phyloP scores from a whole-genome alignment of 2,329 filamentous ascomycete genomes.

The Cercospora beticola region DNA sequence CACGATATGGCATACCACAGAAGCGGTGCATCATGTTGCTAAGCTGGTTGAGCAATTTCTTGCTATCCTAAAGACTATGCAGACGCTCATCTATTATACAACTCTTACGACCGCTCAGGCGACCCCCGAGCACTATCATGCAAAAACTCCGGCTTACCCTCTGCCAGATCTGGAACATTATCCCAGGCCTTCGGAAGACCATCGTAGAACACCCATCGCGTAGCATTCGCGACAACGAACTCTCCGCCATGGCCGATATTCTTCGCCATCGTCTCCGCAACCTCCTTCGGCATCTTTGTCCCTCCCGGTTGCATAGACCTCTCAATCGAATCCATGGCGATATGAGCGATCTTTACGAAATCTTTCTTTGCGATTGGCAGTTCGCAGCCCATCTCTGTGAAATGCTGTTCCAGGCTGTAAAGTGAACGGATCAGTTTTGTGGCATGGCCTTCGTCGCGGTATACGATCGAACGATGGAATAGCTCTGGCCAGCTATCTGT shows the following conservation, averaged over 20 bases:
- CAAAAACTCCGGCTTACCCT: not conserved
- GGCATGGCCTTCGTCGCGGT: conserved; percentile 10
- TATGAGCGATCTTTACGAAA: conserved; percentile 1
- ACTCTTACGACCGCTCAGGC: not conserved
- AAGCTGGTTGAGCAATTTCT: not conserved
- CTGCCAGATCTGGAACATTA: conserved; percentile 1
- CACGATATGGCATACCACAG: not conserved
- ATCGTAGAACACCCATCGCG: conserved; percentile 12
- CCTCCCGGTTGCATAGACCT: conserved; percentile 4
- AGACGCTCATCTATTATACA: not conserved
- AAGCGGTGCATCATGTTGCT: not conserved
- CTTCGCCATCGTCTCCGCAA: not conserved
- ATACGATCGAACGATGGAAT: conserved; percentile 3
- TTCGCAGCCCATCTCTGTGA: not conserved
- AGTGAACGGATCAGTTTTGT: conserved; percentile 1
- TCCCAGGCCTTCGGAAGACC: conserved; percentile 6
- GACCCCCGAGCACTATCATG: not conserved
- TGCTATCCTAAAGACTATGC: not conserved
- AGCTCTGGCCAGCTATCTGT: not conserved
- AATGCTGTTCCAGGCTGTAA: not conserved
- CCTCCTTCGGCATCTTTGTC: conserved; percentile 1
- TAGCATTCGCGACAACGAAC: conserved; percentile 1
- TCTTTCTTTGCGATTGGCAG: conserved; percentile 1
- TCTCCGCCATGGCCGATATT: conserved; percentile 3
- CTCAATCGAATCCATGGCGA: conserved; percentile 4